Conservation (phyloP, 2,329 filamentous ascomycete genomes). For the Thielaviopsis musarum region DNA sequence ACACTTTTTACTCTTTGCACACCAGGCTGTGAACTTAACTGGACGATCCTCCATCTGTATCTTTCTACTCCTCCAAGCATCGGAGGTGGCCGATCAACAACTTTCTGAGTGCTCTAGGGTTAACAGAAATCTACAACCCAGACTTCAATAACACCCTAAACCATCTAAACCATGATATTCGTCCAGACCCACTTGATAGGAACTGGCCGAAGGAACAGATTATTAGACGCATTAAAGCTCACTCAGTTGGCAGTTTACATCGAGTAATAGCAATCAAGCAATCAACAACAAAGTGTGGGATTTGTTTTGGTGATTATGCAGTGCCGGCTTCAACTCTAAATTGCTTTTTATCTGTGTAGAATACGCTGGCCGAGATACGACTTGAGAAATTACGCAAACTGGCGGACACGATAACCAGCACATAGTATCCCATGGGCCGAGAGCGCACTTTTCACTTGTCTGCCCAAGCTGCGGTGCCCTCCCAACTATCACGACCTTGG, state of each 20-base stretch:
- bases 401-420: too few relatives aligned
- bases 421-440: not conserved
- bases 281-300: not conserved
- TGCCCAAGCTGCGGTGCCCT: too few relatives aligned
- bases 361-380: not conserved
- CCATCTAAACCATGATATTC: not conserved
- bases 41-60: not conserved
- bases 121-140: not conserved
- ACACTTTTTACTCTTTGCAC: not conserved
- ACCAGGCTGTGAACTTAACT: not conserved
- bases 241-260: not conserved
- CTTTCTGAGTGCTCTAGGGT: not conserved
- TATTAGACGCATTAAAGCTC: not conserved
- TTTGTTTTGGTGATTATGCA: not conserved
- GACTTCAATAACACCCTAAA: not conserved
- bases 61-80: not conserved
- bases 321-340: too few relatives aligned
- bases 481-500: too few relatives aligned
- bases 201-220: not conserved
- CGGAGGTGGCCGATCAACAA: not conserved
- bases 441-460: not conserved
- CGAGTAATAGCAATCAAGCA: conserved; percentile 3
- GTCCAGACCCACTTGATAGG: not conserved
- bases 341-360: too few relatives aligned
- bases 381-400: not conserved